These are phyloP conservation scores for Glycine latifolia DNA, from an alignment of 306 rosid genomes.

Conservation along the genomic window DNA sequence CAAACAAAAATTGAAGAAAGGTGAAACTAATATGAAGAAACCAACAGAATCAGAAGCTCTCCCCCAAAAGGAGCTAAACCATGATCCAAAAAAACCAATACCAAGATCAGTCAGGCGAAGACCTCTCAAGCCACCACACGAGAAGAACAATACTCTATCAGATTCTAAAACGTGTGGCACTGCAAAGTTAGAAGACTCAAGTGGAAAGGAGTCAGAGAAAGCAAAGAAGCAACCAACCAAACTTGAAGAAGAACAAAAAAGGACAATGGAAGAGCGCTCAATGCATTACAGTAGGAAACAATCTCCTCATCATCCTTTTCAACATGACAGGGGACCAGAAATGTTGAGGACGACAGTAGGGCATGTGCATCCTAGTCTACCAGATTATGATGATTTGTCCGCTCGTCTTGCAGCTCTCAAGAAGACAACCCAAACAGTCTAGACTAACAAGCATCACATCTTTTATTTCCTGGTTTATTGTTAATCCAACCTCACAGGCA, in stretches of 20 bases:
- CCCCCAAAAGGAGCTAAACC: constrained; percentile 44
- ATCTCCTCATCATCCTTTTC: constrained; percentile 55
- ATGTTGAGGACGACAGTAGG: constrained; percentile 34
- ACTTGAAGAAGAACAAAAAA: constrained; percentile 34
- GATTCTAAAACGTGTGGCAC: not conserved
- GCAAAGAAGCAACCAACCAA: constrained; percentile 4
- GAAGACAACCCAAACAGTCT: constrained; percentile 32
- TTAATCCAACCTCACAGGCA: no score
- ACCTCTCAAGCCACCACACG: constrained; percentile 47
- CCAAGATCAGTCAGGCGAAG: constrained; percentile 75
- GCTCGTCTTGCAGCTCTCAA: constrained; percentile 77
- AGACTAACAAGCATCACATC: not conserved
- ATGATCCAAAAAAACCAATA: constrained; percentile 51
- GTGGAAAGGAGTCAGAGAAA: constrained; percentile 9
- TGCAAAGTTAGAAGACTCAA: not conserved
- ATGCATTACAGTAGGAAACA: constrained; percentile 44
- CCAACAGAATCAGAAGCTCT: constrained; percentile 15
- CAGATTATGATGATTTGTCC: constrained; percentile 80
- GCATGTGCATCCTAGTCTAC: constrained; percentile 79
- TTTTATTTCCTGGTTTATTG: not conserved
- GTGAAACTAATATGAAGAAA: constrained; percentile 46
- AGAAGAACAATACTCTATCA: not conserved
- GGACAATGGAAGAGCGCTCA: constrained; percentile 39
- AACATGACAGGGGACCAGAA: constrained; percentile 53
- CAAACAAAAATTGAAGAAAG: constrained; percentile 45